These are phyloP conservation scores for Umbelopsis vinacea DNA, from an alignment of 192 early-diverging fungal species.

Conservation along the genomic window DNA sequence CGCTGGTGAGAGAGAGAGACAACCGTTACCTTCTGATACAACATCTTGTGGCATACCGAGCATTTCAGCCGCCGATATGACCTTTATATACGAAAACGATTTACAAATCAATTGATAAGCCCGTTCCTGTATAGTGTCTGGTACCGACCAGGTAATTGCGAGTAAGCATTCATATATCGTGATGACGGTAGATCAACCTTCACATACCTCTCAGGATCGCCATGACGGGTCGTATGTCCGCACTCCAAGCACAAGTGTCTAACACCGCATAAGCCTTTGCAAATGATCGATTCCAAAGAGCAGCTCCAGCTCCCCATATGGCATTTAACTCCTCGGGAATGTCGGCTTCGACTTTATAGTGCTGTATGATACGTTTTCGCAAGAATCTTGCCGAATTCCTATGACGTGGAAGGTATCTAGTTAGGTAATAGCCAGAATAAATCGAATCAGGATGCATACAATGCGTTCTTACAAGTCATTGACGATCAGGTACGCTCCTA, in stretches of 20 bases:
- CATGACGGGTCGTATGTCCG: not conserved
- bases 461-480: constrained; percentile 7
- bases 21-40: not conserved
- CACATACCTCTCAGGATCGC: not conserved
- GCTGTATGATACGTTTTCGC: constrained; percentile 3
- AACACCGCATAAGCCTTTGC: not conserved
- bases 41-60: not conserved
- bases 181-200: no score
- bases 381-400: constrained; percentile 15
- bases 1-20: not conserved
- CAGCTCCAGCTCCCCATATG: constrained; percentile 6
- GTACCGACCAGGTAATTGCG: not conserved
- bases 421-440: not conserved
- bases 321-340: not conserved
- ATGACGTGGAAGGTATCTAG: not conserved
- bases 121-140: not conserved
- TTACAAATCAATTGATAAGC: constrained; percentile 4
- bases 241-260: not conserved
- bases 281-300: not conserved
- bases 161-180: not conserved
- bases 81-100: constrained; percentile 4
- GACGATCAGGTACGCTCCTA: not conserved
- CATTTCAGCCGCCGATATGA: not conserved
- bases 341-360: not conserved
- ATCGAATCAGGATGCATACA: not conserved